Evolutionary conservation across 805 yeast species (phyloP).

Genomic region (Wickerhamiella vanderwaltii): DNA sequence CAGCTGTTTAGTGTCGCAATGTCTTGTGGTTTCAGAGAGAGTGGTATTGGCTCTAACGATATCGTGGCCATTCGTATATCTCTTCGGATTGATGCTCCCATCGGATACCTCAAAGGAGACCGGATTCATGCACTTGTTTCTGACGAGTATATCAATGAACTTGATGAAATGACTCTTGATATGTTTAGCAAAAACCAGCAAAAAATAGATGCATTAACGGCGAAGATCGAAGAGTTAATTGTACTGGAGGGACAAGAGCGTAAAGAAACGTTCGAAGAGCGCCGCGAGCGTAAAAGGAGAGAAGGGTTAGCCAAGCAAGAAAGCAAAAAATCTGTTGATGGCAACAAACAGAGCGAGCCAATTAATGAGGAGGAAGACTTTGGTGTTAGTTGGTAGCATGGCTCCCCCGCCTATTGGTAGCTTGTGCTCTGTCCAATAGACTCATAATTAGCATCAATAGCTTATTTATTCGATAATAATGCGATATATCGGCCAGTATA

Average conservation of each 20-base stretch:
- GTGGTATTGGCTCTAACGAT: constrained; percentile 71
- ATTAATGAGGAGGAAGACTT: neutral
- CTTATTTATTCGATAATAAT: too few species aligned
- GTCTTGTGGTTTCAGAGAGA: constrained; percentile 77
- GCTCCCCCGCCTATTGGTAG: too few species aligned
- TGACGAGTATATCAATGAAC: constrained; percentile 37
- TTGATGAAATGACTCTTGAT: constrained; percentile 45
- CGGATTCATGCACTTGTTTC: constrained; percentile 36
- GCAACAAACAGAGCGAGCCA: too few species aligned
- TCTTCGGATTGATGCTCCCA: constrained; percentile 63
- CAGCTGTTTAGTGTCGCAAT: constrained; percentile 56
- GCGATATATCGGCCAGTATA: too few species aligned
- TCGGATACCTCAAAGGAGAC: constrained; percentile 40
- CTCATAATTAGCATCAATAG: too few species aligned
- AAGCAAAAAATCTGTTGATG: too few species aligned
- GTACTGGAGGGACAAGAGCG: constrained; percentile 19
- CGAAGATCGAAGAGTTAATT: constrained; percentile 19
- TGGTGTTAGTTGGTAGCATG: neutral
- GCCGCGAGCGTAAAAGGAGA: constrained; percentile 39
- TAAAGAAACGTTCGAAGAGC: constrained; percentile 44
- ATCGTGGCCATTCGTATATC: constrained; percentile 68
- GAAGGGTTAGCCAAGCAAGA: constrained; percentile 30
- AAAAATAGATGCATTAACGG: constrained; percentile 39
- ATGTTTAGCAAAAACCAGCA: constrained; percentile 54
- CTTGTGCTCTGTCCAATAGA: too few species aligned